Percentiles rank a stretch among this genome's conserved stretches.
Evolutionary conservation across 331 rosid genomes (phyloP).

Genomic region (Phaseolus coccineus): DNA sequence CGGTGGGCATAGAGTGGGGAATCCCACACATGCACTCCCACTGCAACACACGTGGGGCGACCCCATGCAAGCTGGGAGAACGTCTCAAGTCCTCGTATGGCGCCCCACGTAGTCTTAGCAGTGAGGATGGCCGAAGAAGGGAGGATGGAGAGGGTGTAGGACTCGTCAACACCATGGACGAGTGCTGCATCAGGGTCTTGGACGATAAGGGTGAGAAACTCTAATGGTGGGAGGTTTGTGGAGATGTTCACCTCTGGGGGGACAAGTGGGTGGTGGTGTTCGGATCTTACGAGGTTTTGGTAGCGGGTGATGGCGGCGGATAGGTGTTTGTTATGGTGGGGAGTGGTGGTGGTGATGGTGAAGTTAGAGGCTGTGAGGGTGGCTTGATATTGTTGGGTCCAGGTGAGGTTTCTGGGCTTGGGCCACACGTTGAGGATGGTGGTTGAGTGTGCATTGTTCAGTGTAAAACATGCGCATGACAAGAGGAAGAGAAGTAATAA

Average conservation of each 20-base stretch:
- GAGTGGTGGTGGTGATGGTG: slow-evolving; percentile 57
- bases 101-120: slow-evolving; percentile 72
- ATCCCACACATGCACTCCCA: slow-evolving; percentile 59
- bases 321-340: slow-evolving; percentile 50
- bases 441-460: slow-evolving; percentile 2
- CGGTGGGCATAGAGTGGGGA: slow-evolving; percentile 69
- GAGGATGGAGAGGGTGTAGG: slow-evolving; percentile 65
- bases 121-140: slow-evolving; percentile 51
- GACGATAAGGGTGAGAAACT: slow-evolving; percentile 52
- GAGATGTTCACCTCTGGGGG: slow-evolving; percentile 49
- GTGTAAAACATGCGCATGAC: background rate
- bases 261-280: slow-evolving; percentile 70
- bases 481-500: background rate
- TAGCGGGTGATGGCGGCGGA: slow-evolving; percentile 66
- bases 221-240: slow-evolving; percentile 52
- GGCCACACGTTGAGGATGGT: slow-evolving; percentile 73
- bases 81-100: slow-evolving; percentile 83
- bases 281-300: slow-evolving; percentile 58
- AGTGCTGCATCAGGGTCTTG: slow-evolving; percentile 54
- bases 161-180: slow-evolving; percentile 72
- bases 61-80: slow-evolving; percentile 86
- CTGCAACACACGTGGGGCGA: slow-evolving; percentile 55
- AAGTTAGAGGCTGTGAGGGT: slow-evolving; percentile 68
- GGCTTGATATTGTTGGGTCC: slow-evolving; percentile 62
- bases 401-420: slow-evolving; percentile 64